These are phyloP conservation scores for Tolypocladium tundrense DNA, from an alignment of 2,329 filamentous ascomycete genomes.

Conservation along the genomic window DNA sequence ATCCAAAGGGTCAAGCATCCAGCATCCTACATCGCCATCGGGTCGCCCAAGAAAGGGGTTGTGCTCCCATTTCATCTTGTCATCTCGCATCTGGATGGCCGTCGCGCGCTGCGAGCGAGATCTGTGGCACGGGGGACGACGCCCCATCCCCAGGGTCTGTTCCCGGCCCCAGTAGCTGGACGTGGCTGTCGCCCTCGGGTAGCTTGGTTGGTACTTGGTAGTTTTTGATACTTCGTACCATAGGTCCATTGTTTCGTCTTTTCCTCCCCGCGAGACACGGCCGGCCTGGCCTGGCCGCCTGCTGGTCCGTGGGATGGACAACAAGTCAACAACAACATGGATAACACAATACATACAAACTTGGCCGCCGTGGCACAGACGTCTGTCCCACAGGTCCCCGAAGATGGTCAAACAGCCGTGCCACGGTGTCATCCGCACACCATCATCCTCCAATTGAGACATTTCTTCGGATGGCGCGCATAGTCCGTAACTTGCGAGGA, in stretches of 20 bases:
- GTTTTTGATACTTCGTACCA: too few species aligned
- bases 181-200: neutral
- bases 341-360: neutral
- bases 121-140: neutral
- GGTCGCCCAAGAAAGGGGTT: neutral
- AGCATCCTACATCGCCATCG: neutral
- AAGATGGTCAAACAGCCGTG: neutral
- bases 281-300: neutral
- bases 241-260: neutral
- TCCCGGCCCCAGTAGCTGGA: neutral
- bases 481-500: neutral
- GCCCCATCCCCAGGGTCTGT: neutral
- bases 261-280: neutral
- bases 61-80: neutral
- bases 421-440: neutral
- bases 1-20: neutral
- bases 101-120: neutral
- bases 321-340: neutral
- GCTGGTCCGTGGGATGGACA: neutral
- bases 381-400: neutral
- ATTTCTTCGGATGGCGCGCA: neutral
- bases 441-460: conserved; percentile 1
- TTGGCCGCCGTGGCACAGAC: neutral
- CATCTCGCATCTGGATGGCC: neutral
- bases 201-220: neutral